Base-by-base conservation (phyloP, 176 grass and related monocot species). In the Alopecurus myosuroides region DNA sequence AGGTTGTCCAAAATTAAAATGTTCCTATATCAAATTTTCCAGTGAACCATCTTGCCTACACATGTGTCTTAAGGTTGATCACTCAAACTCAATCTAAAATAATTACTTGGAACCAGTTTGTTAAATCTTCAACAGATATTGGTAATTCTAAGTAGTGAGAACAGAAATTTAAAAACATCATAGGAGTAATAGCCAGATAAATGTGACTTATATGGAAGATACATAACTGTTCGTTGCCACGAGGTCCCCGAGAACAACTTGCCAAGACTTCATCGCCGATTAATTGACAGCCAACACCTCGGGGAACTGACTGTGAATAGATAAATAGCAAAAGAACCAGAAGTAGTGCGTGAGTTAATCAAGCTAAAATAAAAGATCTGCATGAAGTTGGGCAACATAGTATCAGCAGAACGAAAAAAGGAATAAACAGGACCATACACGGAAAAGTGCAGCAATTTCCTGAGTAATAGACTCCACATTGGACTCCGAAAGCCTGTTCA, bases 391-490 rank as follows among this genome's bases (percentile, higher is more conserved):
- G 28, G 29, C 65, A 88, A 20, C 57, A 70, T 3, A 45, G 87
- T 66, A 73, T 55, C 10, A 34, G 25, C 78, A 82, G 41, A 86
- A 26, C 4, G 5, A 85, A 56, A 87, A 87, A 13, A 26, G 17
- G 8, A 44, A 36, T 58, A 11, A 19, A 14, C 6, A 84, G 50
- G 40, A 76, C 25, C 62, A 48, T 98, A 95, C 96, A 29, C 86
- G 73, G 84, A 89, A 94, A 77, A 95, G 78, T 28, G 89, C 65
- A 52, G 93, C 88, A 57, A 98, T 84, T 89, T 98, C 93, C 88
- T 92, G 82, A 52, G 97, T 94, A 87, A 95, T 89, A 53, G 89
- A 92, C 78, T 98, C 96, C 72, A 98, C 88, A 15, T 94, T 98
- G 29, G 89, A 90, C 60, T 95, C 91, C 34, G 85, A 94, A 63